Evolutionary conservation across 2,329 filamentous ascomycete species (phyloP).

Genomic region (Magnaporthales sp.): DNA sequence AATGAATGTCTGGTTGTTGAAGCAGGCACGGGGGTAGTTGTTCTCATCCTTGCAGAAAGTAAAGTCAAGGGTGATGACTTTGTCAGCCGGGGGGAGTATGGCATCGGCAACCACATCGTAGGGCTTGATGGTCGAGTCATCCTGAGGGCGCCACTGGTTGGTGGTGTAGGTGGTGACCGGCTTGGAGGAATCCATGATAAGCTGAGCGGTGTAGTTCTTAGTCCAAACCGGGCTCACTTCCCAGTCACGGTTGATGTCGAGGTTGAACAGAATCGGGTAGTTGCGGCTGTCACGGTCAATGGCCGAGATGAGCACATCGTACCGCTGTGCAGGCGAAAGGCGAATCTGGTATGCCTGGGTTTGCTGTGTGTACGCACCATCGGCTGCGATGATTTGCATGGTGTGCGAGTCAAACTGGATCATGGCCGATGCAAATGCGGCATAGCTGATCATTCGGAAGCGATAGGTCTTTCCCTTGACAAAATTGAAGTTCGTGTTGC

Average conservation of each 20-base stretch:
- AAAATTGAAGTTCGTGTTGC: slow-evolving; percentile 25
- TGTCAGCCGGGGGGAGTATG: slow-evolving; percentile 31
- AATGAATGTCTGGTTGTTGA: slow-evolving; percentile 62
- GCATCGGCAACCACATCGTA: slow-evolving; percentile 28
- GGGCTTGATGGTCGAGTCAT: slow-evolving; percentile 53
- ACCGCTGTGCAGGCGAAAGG: slow-evolving; percentile 34
- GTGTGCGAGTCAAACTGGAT: slow-evolving; percentile 33
- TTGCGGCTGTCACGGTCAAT: slow-evolving; percentile 25
- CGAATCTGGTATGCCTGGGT: slow-evolving; percentile 28
- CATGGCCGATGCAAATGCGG: slow-evolving; percentile 32
- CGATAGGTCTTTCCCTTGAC: slow-evolving; percentile 35
- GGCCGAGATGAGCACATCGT: slow-evolving; percentile 30
- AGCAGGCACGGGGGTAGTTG: slow-evolving; percentile 50
- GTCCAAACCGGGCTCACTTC: slow-evolving; percentile 23
- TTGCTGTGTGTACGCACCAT: slow-evolving; percentile 30
- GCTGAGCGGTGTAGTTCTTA: slow-evolving; percentile 33
- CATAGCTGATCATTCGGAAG: slow-evolving; percentile 36
- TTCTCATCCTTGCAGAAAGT: slow-evolving; percentile 52
- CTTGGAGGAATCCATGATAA: slow-evolving; percentile 26
- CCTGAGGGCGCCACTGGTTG: slow-evolving; percentile 39
- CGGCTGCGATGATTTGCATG: slow-evolving; percentile 36
- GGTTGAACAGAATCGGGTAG: slow-evolving; percentile 32
- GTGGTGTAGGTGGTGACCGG: slow-evolving; percentile 22
- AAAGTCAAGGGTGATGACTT: slow-evolving; percentile 47
- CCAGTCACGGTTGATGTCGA: slow-evolving; percentile 35